Base-by-base conservation (phyloP, 352 stramenopile genomes). In the Phytophthora fragariae region DNA sequence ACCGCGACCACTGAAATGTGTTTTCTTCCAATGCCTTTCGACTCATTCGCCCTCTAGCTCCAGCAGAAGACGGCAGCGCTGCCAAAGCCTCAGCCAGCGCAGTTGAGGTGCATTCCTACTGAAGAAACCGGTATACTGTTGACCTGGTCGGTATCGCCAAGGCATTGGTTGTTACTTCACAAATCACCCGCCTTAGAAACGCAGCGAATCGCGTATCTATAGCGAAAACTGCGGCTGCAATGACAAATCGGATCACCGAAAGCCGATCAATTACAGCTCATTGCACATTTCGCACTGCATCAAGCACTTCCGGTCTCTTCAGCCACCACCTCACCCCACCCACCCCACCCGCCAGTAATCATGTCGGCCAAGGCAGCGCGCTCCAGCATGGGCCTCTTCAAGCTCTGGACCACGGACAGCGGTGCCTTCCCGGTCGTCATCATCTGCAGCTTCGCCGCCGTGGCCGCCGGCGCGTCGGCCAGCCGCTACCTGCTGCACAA, bases 331-430 rank as follows among this genome's bases (percentile, higher is more conserved):
- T 37, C 37, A 24, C 66, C 21, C 35, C 58, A 21, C 19, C 19
- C 19, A 21, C 0, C 19, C 19, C 19, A 21, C 19, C 24, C 57
- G n/a, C n/a, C n/a, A n/a, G n/a, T n/a, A 60, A 70, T 58, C 59
- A 72, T 74, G 64, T 72, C 68, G 50, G 61, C 68, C 69, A 77
- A 77, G 57, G 58, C 65, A 57, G 46, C 68, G 37, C 80, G 76
- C 56, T 69, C 77, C 21, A 57, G 50, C 59, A 79, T 87, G 66
- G 65, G 77, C 33, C 39, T 88, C 62, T 74, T 80, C 68, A 84
- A 83, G 57, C 80, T 88, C 68, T 88, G 80, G 80, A 83, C 65
- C 39, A 88, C 80, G 1, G 80, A 88, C 73, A 76, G 65, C 44
- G 76, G 80, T 54, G 85, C 80, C 33, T 84, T 88, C 65, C 72